Evolutionary conservation across 2,329 filamentous ascomycete species (phyloP).

Genomic region (Sporothrix globosa): DNA sequence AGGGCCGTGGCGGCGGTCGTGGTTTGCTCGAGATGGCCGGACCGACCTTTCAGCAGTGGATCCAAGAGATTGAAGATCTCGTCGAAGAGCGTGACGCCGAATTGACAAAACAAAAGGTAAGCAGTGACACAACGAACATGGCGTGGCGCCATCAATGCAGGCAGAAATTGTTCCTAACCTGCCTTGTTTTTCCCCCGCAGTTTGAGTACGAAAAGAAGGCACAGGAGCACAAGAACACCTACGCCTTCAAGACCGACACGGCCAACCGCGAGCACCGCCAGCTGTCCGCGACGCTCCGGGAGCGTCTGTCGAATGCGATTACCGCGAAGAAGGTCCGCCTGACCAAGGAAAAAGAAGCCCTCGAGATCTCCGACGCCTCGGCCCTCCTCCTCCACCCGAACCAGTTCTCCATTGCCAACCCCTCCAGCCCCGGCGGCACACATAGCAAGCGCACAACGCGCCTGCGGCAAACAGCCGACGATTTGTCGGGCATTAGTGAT

Average conservation of each 20-base stretch:
- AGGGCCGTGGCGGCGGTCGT: slow-evolving; percentile 48
- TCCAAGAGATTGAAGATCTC: slow-evolving; percentile 82
- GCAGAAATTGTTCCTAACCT: not conserved
- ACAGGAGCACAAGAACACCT: slow-evolving; percentile 61
- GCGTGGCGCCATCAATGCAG: not conserved
- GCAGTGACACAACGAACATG: slow-evolving; percentile 38
- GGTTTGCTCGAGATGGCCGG: slow-evolving; percentile 75
- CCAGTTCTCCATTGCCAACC: slow-evolving; percentile 68
- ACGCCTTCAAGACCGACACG: slow-evolving; percentile 64
- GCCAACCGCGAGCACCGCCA: slow-evolving; percentile 64
- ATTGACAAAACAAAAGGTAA: slow-evolving; percentile 78
- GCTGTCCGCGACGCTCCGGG: slow-evolving; percentile 63
- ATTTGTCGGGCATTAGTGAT: slow-evolving; percentile 58
- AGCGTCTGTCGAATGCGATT: slow-evolving; percentile 68
- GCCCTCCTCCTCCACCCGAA: slow-evolving; percentile 68
- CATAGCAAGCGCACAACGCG: slow-evolving; percentile 66
- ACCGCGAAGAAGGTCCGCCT: slow-evolving; percentile 66
- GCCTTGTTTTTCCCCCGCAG: slow-evolving; percentile 45
- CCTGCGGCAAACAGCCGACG: slow-evolving; percentile 63
- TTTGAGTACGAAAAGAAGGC: slow-evolving; percentile 66
- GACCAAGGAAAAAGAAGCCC: slow-evolving; percentile 67
- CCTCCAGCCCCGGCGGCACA: slow-evolving; percentile 64
- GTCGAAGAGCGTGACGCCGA: slow-evolving; percentile 86
- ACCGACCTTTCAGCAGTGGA: slow-evolving; percentile 81
- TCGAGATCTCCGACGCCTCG: slow-evolving; percentile 68